phyloP scores from a whole-genome alignment of 2,329 filamentous ascomycete genomes.

The Lasiodiplodia hormozganensis region DNA sequence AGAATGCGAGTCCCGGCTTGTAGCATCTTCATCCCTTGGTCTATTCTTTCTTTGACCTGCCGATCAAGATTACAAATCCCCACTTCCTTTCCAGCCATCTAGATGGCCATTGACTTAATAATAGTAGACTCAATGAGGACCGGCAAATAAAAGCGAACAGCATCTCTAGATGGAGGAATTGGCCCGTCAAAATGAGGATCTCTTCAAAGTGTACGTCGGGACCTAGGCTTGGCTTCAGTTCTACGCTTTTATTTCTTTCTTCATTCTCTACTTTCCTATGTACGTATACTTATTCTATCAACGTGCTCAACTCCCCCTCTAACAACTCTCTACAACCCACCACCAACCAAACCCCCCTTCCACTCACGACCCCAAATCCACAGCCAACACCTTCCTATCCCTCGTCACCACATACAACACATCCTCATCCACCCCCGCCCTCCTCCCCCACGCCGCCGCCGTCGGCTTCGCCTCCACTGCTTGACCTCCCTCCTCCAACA shows the following conservation, averaged over 20 bases:
- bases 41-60: neutral
- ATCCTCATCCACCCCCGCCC: neutral
- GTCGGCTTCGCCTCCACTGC: neutral
- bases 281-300: no score
- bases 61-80: neutral
- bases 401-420: neutral
- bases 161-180: constrained; percentile 1
- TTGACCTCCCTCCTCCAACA: neutral
- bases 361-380: neutral
- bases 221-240: no score
- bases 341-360: no score
- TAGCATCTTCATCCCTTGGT: neutral
- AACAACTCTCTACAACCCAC: no score
- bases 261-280: no score
- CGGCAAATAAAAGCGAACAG: neutral
- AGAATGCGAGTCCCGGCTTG: neutral
- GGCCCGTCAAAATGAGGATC: neutral
- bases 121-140: neutral
- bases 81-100: neutral
- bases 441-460: neutral
- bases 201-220: neutral
- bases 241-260: neutral
- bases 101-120: neutral
- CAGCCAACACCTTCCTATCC: neutral
- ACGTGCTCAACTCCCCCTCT: no score